phyloP scores from a whole-genome alignment of 2,329 filamentous ascomycete species.

The Thielaviopsis ethacetica region DNA sequence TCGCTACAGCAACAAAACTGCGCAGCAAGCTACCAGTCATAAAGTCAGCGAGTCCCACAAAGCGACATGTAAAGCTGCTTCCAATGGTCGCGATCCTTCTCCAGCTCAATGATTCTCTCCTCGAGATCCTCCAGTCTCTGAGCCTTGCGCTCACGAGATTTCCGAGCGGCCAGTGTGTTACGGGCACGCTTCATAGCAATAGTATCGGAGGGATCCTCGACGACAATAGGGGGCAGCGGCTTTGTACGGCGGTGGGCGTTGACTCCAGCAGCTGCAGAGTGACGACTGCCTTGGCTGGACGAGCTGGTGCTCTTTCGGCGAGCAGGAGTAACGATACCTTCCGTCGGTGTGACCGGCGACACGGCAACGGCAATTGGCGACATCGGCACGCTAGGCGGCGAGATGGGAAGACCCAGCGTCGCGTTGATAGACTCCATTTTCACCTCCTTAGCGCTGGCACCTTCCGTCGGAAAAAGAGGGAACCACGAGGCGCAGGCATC shows the following conservation, averaged over 20 bases:
- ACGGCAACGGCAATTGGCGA: neutral
- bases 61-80: constrained; percentile 31
- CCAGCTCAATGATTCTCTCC: constrained; percentile 51
- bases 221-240: constrained; percentile 60
- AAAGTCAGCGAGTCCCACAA: neutral
- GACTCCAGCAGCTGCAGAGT: constrained; percentile 55
- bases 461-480: constrained; percentile 49
- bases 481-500: constrained; percentile 46
- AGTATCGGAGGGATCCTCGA: constrained; percentile 56
- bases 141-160: constrained; percentile 78
- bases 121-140: constrained; percentile 60
- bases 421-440: constrained; percentile 11
- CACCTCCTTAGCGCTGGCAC: constrained; percentile 13
- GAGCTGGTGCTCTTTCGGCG: constrained; percentile 4
- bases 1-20: neutral
- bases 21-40: neutral
- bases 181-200: constrained; percentile 83
- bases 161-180: constrained; percentile 85
- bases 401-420: constrained; percentile 1
- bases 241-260: constrained; percentile 62
- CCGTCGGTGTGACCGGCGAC: neutral
- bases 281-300: constrained; percentile 26
- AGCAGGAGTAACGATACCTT: neutral
- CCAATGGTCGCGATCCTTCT: constrained; percentile 50
- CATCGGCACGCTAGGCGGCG: neutral